These are phyloP conservation scores for Centrapalus pauciflorus DNA, from an alignment of 129 eudicot species.

Conservation along the genomic window DNA sequence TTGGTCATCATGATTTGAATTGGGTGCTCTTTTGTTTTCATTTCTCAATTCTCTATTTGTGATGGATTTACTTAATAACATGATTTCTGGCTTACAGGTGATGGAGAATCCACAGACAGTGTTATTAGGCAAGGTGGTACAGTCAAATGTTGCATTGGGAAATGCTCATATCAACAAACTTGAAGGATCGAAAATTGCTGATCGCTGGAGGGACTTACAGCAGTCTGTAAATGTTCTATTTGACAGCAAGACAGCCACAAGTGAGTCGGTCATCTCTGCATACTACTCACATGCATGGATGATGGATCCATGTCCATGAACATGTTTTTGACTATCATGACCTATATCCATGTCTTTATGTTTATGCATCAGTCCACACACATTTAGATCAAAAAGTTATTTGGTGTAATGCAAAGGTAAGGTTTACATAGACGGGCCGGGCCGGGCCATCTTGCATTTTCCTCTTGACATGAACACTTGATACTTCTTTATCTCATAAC, in stretches of 20 bases:
- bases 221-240: constrained; percentile 67
- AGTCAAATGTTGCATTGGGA: constrained; percentile 49
- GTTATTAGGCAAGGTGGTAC: constrained; percentile 60
- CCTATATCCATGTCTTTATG: not conserved
- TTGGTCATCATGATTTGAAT: not conserved
- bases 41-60: not conserved
- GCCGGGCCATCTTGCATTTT: no score
- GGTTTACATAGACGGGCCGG: no score
- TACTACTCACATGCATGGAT: no score
- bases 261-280: constrained; percentile 41
- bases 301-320: not conserved
- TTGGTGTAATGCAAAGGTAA: not conserved
- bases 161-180: constrained; percentile 50
- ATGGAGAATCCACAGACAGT: constrained; percentile 85
- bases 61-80: not conserved
- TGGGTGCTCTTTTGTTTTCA: no score
- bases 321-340: constrained; percentile 3
- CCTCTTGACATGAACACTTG: no score
- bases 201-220: constrained; percentile 80
- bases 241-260: constrained; percentile 70
- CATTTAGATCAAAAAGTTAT: not conserved
- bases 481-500: not conserved
- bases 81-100: constrained; percentile 41
- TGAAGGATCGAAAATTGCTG: constrained; percentile 50
- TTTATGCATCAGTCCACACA: not conserved